Percentiles rank a stretch among this genome's conserved stretches.
phyloP scores from a whole-genome alignment of 306 rosid species.

The Cucurbita pepo region DNA sequence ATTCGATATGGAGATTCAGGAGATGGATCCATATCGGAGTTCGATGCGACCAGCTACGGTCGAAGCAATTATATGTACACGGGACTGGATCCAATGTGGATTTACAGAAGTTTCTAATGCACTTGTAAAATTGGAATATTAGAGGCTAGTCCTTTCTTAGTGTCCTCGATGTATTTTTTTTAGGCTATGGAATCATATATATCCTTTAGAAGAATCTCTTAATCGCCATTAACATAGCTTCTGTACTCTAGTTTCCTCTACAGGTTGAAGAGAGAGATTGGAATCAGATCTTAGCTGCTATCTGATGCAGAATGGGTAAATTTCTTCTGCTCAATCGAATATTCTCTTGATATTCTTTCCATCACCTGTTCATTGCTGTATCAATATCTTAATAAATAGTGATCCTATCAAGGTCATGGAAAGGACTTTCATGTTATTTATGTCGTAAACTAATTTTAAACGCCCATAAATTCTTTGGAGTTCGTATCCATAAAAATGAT shows the following conservation, averaged over 20 bases:
- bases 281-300: neutral
- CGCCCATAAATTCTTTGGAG: no score
- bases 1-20: neutral
- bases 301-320: neutral
- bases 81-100: slow-evolving; percentile 20
- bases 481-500: no score
- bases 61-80: slow-evolving; percentile 6
- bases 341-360: neutral
- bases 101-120: slow-evolving; percentile 3
- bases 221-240: neutral
- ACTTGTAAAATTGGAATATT: slow-evolving; percentile 8
- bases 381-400: no score
- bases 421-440: no score
- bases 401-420: no score
- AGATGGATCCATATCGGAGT: neutral
- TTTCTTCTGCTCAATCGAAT: neutral
- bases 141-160: neutral
- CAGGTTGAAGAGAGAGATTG: neutral
- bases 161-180: neutral
- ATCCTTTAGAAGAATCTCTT: neutral
- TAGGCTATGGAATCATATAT: slow-evolving; percentile 1
- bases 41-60: neutral
- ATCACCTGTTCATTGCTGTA: neutral
- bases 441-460: no score
- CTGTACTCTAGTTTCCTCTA: neutral